Evolutionary conservation across 352 stramenopile genomes (phyloP).

Genomic region (Globisporangium emineosum): DNA sequence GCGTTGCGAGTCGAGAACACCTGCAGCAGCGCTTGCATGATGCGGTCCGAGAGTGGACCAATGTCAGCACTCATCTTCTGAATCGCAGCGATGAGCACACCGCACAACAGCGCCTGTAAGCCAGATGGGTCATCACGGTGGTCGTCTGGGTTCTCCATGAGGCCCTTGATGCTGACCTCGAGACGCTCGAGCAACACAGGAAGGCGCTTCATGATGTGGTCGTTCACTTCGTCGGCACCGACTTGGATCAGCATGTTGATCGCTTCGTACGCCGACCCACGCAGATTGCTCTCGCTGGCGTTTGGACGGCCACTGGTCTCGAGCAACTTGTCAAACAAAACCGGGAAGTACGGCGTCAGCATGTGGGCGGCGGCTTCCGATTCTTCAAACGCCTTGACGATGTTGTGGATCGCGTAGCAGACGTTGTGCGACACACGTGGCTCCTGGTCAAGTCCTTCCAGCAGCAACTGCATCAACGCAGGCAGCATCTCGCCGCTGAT

Average conservation of each 20-base stretch:
- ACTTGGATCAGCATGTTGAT: constrained; percentile 93
- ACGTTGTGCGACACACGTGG: constrained; percentile 93
- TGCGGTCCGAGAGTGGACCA: constrained; percentile 84
- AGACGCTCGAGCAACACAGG: constrained; percentile 77
- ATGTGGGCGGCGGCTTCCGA: constrained; percentile 77
- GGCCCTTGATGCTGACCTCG: constrained; percentile 58
- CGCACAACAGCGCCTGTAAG: constrained; percentile 86
- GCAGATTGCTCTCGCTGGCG: constrained; percentile 88
- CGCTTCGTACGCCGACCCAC: constrained; percentile 91
- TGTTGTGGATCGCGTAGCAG: constrained; percentile 96
- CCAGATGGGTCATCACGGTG: constrained; percentile 73
- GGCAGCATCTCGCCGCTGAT: constrained; percentile 91
- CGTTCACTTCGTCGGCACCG: constrained; percentile 66
- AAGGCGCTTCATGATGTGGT: constrained; percentile 79
- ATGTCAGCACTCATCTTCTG: constrained; percentile 92
- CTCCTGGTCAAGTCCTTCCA: constrained; percentile 82
- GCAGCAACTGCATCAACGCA: constrained; percentile 82
- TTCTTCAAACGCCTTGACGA: constrained; percentile 92
- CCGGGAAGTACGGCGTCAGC: constrained; percentile 89
- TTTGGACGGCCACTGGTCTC: constrained; percentile 88
- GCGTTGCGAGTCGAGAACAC: constrained; percentile 94
- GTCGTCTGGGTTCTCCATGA: constrained; percentile 72
- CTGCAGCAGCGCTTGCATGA: constrained; percentile 95
- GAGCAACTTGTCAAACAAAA: constrained; percentile 92
- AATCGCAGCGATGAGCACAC: constrained; percentile 91